Evolutionary conservation across 164 flowering plant species (phyloP).

Genomic region (Akebia trifoliata): DNA sequence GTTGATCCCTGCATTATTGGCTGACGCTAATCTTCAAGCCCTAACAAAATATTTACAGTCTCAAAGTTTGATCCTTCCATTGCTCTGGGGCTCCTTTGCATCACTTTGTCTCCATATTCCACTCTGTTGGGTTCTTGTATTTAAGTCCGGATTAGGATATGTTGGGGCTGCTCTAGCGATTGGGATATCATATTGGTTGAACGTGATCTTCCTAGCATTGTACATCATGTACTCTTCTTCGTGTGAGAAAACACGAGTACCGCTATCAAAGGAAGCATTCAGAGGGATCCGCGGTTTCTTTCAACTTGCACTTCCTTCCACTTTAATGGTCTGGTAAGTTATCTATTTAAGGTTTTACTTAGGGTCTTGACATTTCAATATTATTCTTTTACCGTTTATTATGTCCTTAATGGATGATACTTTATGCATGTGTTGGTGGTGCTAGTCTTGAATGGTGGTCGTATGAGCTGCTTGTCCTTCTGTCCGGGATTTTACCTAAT

Average conservation of each 20-base stretch:
- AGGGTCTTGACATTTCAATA: background rate
- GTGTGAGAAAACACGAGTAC: conserved; percentile 56
- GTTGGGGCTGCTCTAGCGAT: conserved; percentile 47
- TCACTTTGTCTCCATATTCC: conserved; percentile 35
- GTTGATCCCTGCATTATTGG: conserved; percentile 49
- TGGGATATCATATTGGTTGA: conserved; percentile 42
- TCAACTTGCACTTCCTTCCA: conserved; percentile 73
- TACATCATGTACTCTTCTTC: conserved; percentile 38
- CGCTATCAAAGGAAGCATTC: conserved; percentile 55
- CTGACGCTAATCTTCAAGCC: conserved; percentile 42
- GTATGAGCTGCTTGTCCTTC: conserved; percentile 58
- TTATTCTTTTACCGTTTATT: background rate
- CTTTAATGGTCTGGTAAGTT: conserved; percentile 73
- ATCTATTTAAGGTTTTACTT: background rate
- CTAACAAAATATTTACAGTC: conserved; percentile 36
- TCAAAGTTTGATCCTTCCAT: conserved; percentile 42
- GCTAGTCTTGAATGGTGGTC: conserved; percentile 84
- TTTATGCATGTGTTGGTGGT: conserved; percentile 5
- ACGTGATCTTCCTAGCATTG: conserved; percentile 31
- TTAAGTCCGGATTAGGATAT: conserved; percentile 34
- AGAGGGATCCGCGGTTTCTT: conserved; percentile 53
- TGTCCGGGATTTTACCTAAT: conserved; percentile 69
- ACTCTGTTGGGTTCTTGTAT: conserved; percentile 52
- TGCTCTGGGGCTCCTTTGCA: conserved; percentile 36
- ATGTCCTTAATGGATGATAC: background rate